Evolutionary conservation across 169 alveolate species (phyloP).

Genomic region (Perkinsus chesapeaki): DNA sequence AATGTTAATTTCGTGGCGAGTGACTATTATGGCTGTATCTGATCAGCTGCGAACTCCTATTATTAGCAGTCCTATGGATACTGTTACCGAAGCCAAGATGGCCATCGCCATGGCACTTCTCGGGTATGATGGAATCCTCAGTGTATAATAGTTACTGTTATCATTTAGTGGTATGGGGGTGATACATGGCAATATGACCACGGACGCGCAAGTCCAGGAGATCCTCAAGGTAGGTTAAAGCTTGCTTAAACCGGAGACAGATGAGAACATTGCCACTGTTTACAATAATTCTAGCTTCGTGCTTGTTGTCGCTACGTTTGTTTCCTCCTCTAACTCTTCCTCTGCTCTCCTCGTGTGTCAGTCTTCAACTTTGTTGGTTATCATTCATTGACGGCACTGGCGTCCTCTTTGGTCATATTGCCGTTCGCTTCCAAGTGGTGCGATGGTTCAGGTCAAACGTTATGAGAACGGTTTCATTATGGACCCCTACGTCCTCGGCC

Average conservation of each 20-base stretch:
- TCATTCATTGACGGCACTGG: slow-evolving; percentile 67
- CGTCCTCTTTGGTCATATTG: slow-evolving; percentile 11
- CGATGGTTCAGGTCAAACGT: slow-evolving; percentile 62
- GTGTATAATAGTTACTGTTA: not conserved
- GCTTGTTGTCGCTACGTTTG: too few relatives aligned
- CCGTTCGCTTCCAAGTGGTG: slow-evolving; percentile 53
- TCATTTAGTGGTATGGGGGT: slow-evolving; percentile 73
- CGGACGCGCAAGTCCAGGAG: slow-evolving; percentile 65
- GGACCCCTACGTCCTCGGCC: slow-evolving; percentile 70
- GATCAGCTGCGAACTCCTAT: slow-evolving; percentile 41
- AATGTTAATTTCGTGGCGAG: slow-evolving; percentile 76
- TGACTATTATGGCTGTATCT: slow-evolving; percentile 48
- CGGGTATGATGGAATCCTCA: slow-evolving; percentile 35
- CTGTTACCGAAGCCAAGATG: slow-evolving; percentile 75
- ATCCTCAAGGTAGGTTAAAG: slow-evolving; percentile 28
- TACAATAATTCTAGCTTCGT: too few relatives aligned
- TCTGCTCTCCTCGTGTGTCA: slow-evolving; percentile 1
- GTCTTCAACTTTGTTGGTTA: slow-evolving; percentile 42
- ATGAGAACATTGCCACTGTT: too few relatives aligned
- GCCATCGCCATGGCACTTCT: slow-evolving; percentile 65
- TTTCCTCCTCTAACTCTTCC: too few relatives aligned
- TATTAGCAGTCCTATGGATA: slow-evolving; percentile 68
- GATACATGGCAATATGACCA: slow-evolving; percentile 76
- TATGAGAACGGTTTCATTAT: slow-evolving; percentile 68
- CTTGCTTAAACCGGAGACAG: too few relatives aligned